Base-by-base conservation (phyloP, 2,329 filamentous ascomycete genomes). In the Aspergillus hortae region DNA sequence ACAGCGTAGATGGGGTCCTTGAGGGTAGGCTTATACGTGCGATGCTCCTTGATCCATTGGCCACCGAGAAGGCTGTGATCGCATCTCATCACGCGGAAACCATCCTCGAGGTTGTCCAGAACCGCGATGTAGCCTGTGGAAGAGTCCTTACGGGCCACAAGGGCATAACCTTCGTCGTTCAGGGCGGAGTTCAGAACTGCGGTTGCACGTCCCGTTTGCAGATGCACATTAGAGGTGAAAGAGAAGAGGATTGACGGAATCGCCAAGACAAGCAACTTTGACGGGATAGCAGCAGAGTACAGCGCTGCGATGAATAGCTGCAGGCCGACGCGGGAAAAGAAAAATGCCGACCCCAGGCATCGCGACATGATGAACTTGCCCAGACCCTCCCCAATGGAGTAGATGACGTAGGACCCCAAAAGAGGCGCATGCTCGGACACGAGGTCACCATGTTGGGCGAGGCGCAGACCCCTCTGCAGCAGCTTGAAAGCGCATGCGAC, bases 21-120 rank as follows among this genome's bases (percentile, higher is more conserved):
- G 15, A 90, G 75, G 42, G 80, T 69, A 1, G 79, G 81, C 66
- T 74, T 46, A 73, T 78, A 54, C 67, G 86, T 70, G 63, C 71
- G 57, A 17, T 65, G 59, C 73, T 75, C 60, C 38, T 77, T 77
- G 11, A 87, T 80, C 92, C 92, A 99, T 71, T 96, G 89, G 33
- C 94, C 94, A 38, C 94, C 94, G 1, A 99, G 80, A 30, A 99
- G 79, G 64, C 91, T 96, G 70, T 99, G 94, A 64, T 97, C 94
- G 68, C 91, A 96, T 54, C 94, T 84, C 79, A 99, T 83, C 14
- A 92, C 84, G 1, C 91, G 83, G 71, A 89, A 96, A 1, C 85
- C 82, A 36, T 83, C 78, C 4, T 85, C 73, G 6, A 79, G 67
- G 66, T 85, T 94, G 59, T 99, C 89, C 23, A 96, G 68, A 1